Evolutionary conservation across 257 asterid genomes (phyloP).

Genomic region (Primulina huaijiensis): DNA sequence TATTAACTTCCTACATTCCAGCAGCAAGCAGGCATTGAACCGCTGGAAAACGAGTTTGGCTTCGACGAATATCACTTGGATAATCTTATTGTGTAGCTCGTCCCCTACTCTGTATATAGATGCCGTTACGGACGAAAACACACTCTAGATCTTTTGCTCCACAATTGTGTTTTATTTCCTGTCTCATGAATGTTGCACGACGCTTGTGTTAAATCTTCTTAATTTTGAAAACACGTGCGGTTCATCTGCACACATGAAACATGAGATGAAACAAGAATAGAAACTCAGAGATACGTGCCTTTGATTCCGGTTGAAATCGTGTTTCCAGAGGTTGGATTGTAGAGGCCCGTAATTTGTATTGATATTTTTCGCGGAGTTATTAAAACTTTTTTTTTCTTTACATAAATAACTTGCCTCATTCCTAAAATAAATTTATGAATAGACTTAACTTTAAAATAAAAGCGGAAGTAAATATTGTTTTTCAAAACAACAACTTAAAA

Average conservation of each 20-base stretch:
- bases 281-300: background rate
- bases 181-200: background rate
- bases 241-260: background rate
- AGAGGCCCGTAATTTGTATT: too few relatives aligned
- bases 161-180: constrained; percentile 25
- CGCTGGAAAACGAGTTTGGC: constrained; percentile 64
- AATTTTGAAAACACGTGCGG: background rate
- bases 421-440: too few relatives aligned
- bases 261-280: background rate
- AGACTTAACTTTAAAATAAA: too few relatives aligned
- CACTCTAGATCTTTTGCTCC: constrained; percentile 23
- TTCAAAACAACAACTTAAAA: too few relatives aligned
- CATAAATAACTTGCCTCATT: too few relatives aligned
- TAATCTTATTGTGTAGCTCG: constrained; percentile 56
- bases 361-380: too few relatives aligned
- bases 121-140: constrained; percentile 27
- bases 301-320: background rate
- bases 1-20: background rate
- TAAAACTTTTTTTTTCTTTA: too few relatives aligned
- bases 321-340: background rate
- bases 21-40: constrained; percentile 60
- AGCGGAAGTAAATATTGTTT: too few relatives aligned
- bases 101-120: constrained; percentile 42
- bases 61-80: constrained; percentile 63
- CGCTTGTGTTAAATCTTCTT: background rate